Base-by-base conservation (phyloP, 1,284 basidiomycete genomes). In the Dichomitus squalens region DNA sequence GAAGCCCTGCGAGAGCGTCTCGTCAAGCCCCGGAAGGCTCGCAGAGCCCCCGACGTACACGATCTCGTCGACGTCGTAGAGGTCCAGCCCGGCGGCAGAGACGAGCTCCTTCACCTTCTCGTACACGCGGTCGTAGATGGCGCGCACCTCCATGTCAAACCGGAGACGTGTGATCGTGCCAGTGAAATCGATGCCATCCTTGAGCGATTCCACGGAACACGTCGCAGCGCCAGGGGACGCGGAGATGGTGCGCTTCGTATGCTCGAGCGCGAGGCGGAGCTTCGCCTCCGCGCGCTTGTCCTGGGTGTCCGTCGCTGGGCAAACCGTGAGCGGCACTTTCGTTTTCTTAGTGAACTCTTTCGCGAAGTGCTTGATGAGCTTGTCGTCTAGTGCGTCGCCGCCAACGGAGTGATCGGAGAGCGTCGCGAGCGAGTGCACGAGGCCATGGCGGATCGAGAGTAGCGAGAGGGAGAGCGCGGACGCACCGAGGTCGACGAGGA, bases 261-360 rank as follows among this genome's bases (percentile, higher is more conserved):
- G 89, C 73, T 98, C 96, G 58, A 97, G 86, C 18, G 96, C 95
- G 51, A 98, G 87, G 27, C 92, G 84, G 39, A 99, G 85, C 73
- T 97, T 98, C 49, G 95, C 93, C 72, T 95, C 92, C 4, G 96
- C 95, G 21, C 97, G 92, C 70, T 87, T 85, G 74, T 96, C 92
- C 48, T 77, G 75, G 11, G 78, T 68, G n/a, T 84, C 77, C 5
- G 75, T 73, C 18, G 84, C 75, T 35, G 89, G 87, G 38, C 82
- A 79, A 63, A 83, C 87, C 14, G 82, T 75, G 38, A 98, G 80
- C 0, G 88, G 78, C 23, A 85, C 83, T 75, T 96, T 96, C 38
- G 90, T 95, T 81, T 98, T 99, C 76, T 98, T 98, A 53, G 93
- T 93, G 74, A 99, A 99, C 69, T 99, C 96, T 72, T 96, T 92